phyloP scores from a whole-genome alignment of 2,329 filamentous ascomycete genomes.

The Ophiostoma triangulosporum region DNA sequence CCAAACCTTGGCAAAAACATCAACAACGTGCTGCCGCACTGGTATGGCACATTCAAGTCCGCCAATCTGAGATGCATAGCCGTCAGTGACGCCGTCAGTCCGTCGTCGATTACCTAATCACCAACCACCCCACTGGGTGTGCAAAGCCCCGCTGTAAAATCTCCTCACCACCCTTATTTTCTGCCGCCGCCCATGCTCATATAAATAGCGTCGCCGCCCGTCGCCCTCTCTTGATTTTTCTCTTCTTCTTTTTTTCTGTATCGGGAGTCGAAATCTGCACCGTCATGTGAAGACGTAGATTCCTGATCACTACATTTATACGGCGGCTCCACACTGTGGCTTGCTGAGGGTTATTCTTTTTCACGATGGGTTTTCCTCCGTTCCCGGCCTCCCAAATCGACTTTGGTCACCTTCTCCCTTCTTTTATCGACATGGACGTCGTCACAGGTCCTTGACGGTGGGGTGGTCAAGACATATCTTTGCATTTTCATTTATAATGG shows the following conservation, averaged over 20 bases:
- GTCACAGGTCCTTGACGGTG: constrained; percentile 35
- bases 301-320: constrained; percentile 15
- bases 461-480: constrained; percentile 33
- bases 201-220: constrained; percentile 8
- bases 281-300: constrained; percentile 37
- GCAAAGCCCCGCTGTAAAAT: neutral
- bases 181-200: neutral
- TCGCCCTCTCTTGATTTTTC: constrained; percentile 14
- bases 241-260: constrained; percentile 28
- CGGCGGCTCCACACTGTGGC: constrained; percentile 40
- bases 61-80: too few species aligned
- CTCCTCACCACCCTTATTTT: neutral
- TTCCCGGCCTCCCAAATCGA: constrained; percentile 40
- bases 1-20: too few species aligned
- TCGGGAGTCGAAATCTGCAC: constrained; percentile 24
- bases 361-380: constrained; percentile 39
- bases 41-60: too few species aligned
- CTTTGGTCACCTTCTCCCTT: constrained; percentile 31
- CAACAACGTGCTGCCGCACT: too few species aligned
- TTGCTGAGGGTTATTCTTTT: constrained; percentile 37
- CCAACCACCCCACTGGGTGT: too few species aligned
- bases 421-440: constrained; percentile 30
- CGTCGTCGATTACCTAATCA: too few species aligned
- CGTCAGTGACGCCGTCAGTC: too few species aligned
- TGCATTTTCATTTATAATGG: neutral